A percentile compares a stretch with the other conserved stretches of the same genome.
Evolutionary conservation across 805 yeast genomes (phyloP).

Genomic region (Barnettozyma populi): DNA sequence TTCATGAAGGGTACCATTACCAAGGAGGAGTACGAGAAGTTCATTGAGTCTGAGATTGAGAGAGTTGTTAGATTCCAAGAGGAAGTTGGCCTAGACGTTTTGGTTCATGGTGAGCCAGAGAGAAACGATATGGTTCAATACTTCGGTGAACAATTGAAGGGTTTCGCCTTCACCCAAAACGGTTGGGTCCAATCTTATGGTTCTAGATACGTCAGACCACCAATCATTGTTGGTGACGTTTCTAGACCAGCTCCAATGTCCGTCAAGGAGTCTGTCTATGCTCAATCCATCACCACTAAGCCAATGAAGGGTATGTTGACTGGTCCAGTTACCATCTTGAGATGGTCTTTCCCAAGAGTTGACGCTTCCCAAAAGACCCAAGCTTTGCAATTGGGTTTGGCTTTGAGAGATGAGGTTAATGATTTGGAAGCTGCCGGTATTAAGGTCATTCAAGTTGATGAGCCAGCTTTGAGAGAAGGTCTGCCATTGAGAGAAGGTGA

Average conservation of each 20-base stretch:
- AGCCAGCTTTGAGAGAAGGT: slow-evolving; percentile 99
- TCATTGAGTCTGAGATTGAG: slow-evolving; percentile 95
- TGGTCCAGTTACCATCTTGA: slow-evolving; percentile 98
- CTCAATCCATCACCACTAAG: slow-evolving; percentile 91
- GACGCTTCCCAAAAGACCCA: slow-evolving; percentile 90
- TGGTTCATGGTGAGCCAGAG: slow-evolving; percentile 99
- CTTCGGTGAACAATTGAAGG: slow-evolving; percentile 98
- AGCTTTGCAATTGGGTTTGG: slow-evolving; percentile 94
- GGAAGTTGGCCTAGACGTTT: slow-evolving; percentile 95
- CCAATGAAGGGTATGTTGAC: slow-evolving; percentile 99
- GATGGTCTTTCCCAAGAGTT: slow-evolving; percentile 99
- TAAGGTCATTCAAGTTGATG: slow-evolving; percentile 97
- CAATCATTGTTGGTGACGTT: slow-evolving; percentile 97
- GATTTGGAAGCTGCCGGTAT: slow-evolving; percentile 99
- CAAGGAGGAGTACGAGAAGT: slow-evolving; percentile 90
- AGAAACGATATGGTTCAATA: slow-evolving; percentile 99
- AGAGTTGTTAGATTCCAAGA: slow-evolving; percentile 98
- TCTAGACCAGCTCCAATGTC: slow-evolving; percentile 98
- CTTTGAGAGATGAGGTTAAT: slow-evolving; percentile 96
- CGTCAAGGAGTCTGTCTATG: slow-evolving; percentile 98
- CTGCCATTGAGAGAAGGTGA: slow-evolving; percentile 97
- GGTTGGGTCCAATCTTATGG: slow-evolving; percentile 99
- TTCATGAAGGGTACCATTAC: slow-evolving; percentile 94
- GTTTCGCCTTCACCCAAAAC: slow-evolving; percentile 96
- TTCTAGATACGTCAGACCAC: slow-evolving; percentile 99